A percentile compares a stretch with the other conserved stretches of the same genome.
Conservation (phyloP, 169 alveolate species). For the Cryptosporidium tyzzeri region DNA sequence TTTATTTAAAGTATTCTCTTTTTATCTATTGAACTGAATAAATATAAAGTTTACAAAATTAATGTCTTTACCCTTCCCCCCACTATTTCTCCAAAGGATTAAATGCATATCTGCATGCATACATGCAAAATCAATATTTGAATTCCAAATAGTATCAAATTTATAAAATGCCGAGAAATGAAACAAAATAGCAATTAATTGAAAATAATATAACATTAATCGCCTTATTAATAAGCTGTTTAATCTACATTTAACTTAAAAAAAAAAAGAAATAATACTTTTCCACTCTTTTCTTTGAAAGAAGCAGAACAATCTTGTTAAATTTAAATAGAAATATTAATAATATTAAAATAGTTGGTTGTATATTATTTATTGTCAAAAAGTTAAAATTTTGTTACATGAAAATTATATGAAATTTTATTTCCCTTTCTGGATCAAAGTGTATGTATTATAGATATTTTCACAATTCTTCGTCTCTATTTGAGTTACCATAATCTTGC, state of each 20-base stretch:
- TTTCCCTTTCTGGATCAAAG: background rate
- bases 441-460: too few species aligned
- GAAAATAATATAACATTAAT: too few species aligned
- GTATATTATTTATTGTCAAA: background rate
- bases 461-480: background rate
- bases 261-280: too few species aligned
- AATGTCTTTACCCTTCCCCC: background rate
- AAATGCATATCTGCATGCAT: background rate
- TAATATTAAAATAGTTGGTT: too few species aligned
- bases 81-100: background rate
- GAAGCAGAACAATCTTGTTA: background rate
- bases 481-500: background rate
- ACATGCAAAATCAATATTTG: background rate
- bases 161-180: background rate
- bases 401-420: background rate
- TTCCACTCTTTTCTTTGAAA: background rate
- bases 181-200: background rate
- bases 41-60: background rate
- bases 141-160: background rate
- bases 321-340: too few species aligned
- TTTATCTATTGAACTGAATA: too few species aligned
- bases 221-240: too few species aligned
- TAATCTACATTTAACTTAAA: background rate
- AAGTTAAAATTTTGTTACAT: too few species aligned
- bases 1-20: background rate